Evolutionary conservation across 1,284 basidiomycete species (phyloP).

Genomic region (Puccinia novopanici): DNA sequence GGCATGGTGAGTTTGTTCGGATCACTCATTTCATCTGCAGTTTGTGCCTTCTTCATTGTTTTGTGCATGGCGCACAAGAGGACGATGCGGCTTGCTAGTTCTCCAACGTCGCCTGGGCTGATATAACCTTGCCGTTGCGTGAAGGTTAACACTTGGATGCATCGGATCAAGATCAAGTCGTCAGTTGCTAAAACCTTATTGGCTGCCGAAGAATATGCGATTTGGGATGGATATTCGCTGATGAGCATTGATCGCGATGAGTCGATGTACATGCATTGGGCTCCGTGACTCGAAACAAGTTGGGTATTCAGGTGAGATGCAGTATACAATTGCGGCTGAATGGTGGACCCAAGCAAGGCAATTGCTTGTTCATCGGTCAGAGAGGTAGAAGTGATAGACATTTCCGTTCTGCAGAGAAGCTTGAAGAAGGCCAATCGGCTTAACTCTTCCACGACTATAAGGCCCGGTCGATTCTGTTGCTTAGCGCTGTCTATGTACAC

Average conservation of each 20-base stretch:
- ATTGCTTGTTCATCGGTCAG: neutral
- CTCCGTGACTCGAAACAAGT: neutral
- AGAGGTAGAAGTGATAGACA: neutral
- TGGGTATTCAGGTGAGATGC: neutral
- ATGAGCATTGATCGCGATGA: neutral
- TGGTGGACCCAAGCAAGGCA: conserved; percentile 6
- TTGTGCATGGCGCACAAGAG: neutral
- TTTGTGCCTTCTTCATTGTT: neutral
- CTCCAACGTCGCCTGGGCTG: neutral
- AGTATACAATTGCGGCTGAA: neutral
- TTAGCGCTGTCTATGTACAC: neutral
- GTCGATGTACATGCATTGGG: neutral
- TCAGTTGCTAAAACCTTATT: neutral
- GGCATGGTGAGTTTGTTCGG: neutral
- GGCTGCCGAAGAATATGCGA: conserved; percentile 3
- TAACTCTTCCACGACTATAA: neutral
- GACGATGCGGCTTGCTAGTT: neutral
- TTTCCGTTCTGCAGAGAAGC: neutral
- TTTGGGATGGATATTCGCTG: conserved; percentile 1
- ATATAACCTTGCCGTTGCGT: neutral
- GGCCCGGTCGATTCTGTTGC: neutral
- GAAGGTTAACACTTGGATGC: neutral
- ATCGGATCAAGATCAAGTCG: neutral
- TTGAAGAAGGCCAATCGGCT: neutral
- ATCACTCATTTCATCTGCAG: neutral